Evolutionary conservation across 2,329 filamentous ascomycete genomes (phyloP), one percentile per base, ranked within the genome.

Genomic region (Rutstroemia sp.): DNA sequence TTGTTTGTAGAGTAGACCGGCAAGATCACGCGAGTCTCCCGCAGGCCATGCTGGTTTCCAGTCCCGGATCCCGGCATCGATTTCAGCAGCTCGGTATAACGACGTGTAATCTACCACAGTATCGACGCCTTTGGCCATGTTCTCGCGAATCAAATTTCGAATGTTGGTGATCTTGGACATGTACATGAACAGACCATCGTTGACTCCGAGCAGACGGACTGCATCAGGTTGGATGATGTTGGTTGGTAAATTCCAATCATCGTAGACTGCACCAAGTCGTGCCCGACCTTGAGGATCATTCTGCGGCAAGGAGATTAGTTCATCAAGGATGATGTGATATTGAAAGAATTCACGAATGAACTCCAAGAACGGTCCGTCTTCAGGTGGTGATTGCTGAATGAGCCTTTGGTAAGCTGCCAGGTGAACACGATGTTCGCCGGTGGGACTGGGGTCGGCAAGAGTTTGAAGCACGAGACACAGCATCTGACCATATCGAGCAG

Each of bases 81-180:
- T 91, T 52, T 85, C 82, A 5, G 87, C 83, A 0, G 88, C 89
- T 47, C 82, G 81, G 64, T 84, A 86, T 9, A 94, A 75, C 10
- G 84, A 86, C 23, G 80, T 78, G 67, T 90, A 91, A 69, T 91
- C 85, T 44, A 92, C 84, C 0, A 81, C 77, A 0, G 87, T 88
- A 51, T 89, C 84, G 2, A 81, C 72, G 3, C 81, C 74, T 54
- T 79, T 68, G 54, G 77, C 73, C 63, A 90, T 84, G 51, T 89
- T 84, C 34, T 76, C 74, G 5, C 91, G 82, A 59, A 95, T 87
- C 2, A 78, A 78, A 69, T 92, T 87, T 44, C 90, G 81, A 39
- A 96, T 80, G 12, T 81, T 80, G 1, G 88, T 90, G 58, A 95
- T 92, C 65, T 88, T 83, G 7, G 86, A 86, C 30, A 96, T 84